A percentile compares a stretch with the other conserved stretches of the same genome.
phyloP scores from a whole-genome alignment of 2,329 filamentous ascomycete species.

The Paecilomyces sp. region DNA sequence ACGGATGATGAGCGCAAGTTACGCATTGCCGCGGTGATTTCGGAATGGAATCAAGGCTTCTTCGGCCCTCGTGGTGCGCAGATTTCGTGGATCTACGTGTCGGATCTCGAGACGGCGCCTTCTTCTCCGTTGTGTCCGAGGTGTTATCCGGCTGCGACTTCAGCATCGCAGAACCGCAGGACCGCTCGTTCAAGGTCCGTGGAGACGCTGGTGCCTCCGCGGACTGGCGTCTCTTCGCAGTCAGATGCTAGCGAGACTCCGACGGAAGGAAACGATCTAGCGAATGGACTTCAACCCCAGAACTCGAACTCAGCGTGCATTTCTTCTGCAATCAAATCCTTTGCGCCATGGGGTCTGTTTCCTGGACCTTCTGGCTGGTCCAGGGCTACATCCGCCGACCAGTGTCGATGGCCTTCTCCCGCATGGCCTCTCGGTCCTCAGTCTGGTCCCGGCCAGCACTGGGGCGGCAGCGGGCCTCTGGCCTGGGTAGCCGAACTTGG shows the following conservation, averaged over 20 bases:
- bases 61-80: constrained; percentile 29
- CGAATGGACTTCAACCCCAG: neutral
- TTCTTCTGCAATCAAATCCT: neutral
- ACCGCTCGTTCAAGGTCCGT: constrained; percentile 2
- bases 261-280: neutral
- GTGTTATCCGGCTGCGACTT: constrained; percentile 33
- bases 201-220: constrained; percentile 6
- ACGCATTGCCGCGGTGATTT: constrained; percentile 31
- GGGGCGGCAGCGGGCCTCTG: constrained; percentile 10
- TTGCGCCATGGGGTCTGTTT: neutral
- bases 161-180: constrained; percentile 13
- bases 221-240: constrained; percentile 2
- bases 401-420: neutral
- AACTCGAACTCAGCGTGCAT: neutral
- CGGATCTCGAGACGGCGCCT: constrained; percentile 23
- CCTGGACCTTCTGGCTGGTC: neutral
- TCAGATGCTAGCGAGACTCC: neutral
- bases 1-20: constrained; percentile 31
- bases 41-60: constrained; percentile 38
- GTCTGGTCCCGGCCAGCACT: neutral
- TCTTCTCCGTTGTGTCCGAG: constrained; percentile 31
- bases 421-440: neutral
- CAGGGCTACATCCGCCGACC: neutral
- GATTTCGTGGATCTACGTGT: constrained; percentile 28
- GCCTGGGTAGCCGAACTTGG: constrained; percentile 29